These are phyloP conservation scores for Cercospora zeina DNA, from an alignment of 2,329 filamentous ascomycete species.

Conservation along the genomic window DNA sequence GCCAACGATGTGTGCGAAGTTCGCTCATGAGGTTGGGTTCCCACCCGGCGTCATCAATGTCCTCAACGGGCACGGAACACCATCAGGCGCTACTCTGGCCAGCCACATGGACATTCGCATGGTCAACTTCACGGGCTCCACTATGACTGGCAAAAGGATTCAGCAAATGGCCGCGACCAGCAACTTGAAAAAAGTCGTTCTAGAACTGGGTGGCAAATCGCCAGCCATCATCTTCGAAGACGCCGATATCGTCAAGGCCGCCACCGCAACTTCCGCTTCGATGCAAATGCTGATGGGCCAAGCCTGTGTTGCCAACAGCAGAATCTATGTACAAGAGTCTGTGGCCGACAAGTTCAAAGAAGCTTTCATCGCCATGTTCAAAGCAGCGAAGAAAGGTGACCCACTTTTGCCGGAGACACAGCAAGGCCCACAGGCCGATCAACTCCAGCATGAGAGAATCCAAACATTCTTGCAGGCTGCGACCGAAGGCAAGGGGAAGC, in stretches of 20 bases:
- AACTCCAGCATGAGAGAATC: constrained; percentile 50
- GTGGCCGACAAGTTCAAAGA: constrained; percentile 62
- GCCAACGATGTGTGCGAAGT: constrained; percentile 29
- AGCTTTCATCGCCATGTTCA: constrained; percentile 59
- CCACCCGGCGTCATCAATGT: constrained; percentile 76
- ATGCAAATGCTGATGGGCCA: constrained; percentile 60
- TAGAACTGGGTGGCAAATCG: constrained; percentile 61
- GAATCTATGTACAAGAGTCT: constrained; percentile 58
- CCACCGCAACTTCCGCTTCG: constrained; percentile 63
- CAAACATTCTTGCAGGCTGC: constrained; percentile 31
- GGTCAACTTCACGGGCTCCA: constrained; percentile 75
- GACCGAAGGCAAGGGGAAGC: constrained; percentile 29
- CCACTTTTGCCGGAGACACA: constrained; percentile 67
- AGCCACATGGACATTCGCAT: constrained; percentile 69
- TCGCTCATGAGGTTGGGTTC: constrained; percentile 64
- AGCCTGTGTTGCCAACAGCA: constrained; percentile 60
- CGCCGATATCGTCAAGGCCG: constrained; percentile 40
- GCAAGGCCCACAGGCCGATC: constrained; percentile 67
- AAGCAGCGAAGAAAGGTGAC: constrained; percentile 63
- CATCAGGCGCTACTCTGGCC: constrained; percentile 66
- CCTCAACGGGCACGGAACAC: constrained; percentile 58
- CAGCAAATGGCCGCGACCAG: constrained; percentile 34
- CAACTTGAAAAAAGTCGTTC: constrained; percentile 58
- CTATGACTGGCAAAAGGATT: constrained; percentile 57
- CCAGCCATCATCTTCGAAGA: constrained; percentile 53